Evolutionary conservation across 2,329 filamentous ascomycete genomes (phyloP).

Genomic region (Penicillium glabrum): DNA sequence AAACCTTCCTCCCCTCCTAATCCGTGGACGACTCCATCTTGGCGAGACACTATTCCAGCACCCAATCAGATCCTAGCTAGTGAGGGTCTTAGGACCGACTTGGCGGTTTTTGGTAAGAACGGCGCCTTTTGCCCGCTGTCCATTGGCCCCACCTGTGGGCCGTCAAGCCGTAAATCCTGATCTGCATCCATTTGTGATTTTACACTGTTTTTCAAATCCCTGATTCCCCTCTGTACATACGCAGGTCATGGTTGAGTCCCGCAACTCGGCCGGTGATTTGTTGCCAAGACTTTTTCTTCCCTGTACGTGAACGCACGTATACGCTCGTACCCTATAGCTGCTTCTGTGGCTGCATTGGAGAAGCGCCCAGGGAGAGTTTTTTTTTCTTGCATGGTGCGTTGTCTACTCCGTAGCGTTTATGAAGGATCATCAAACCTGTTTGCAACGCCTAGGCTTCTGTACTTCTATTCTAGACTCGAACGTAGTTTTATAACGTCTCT

Average conservation of each 20-base stretch:
- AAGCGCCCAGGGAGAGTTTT: background rate
- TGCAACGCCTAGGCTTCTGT: too few relatives aligned
- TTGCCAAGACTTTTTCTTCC: background rate
- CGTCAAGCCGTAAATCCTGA: conserved; percentile 4
- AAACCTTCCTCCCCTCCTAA: background rate
- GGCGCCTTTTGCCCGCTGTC: background rate
- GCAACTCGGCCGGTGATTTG: background rate
- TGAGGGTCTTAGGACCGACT: background rate
- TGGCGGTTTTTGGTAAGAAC: background rate
- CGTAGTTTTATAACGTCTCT: background rate
- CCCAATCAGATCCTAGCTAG: background rate
- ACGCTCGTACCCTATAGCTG: background rate
- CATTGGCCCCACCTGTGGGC: background rate
- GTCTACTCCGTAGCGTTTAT: background rate
- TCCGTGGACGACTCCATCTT: background rate
- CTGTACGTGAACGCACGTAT: background rate
- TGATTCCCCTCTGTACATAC: background rate
- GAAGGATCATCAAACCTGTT: background rate
- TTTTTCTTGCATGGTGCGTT: background rate
- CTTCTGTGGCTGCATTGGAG: background rate
- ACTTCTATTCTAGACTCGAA: too few relatives aligned
- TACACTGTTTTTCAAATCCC: background rate
- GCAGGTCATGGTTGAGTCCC: background rate
- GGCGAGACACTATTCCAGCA: background rate
- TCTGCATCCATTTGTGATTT: conserved; percentile 1